Evolutionary conservation across 805 yeast species (phyloP).

Genomic region (Pichia kluyveri): DNA sequence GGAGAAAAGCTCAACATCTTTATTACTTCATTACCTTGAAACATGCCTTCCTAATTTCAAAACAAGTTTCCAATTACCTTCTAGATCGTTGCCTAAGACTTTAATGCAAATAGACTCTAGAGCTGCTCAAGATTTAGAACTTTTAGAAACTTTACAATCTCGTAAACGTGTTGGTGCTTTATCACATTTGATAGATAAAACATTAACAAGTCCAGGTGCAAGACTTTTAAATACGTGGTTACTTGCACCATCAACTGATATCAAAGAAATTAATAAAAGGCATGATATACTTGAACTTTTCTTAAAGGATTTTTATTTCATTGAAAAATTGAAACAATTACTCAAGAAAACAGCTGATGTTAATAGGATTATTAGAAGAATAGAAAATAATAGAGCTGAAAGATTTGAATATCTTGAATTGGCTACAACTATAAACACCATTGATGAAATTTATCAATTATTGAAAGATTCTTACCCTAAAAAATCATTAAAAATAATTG

Average conservation of each 20-base stretch:
- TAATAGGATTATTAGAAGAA: constrained; percentile 48
- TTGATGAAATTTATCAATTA: constrained; percentile 24
- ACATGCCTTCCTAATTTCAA: constrained; percentile 65
- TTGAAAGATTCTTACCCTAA: constrained; percentile 6
- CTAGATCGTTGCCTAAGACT: constrained; percentile 39
- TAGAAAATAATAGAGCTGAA: constrained; percentile 32
- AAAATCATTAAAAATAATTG: constrained; percentile 6
- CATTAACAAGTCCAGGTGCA: constrained; percentile 76
- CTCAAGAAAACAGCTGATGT: constrained; percentile 47
- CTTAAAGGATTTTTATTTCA: constrained; percentile 19
- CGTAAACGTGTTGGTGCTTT: constrained; percentile 60
- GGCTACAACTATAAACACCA: constrained; percentile 18
- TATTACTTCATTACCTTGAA: constrained; percentile 56
- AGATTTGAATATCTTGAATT: constrained; percentile 23
- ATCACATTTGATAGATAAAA: constrained; percentile 57
- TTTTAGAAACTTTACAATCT: constrained; percentile 50
- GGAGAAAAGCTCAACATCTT: constrained; percentile 54
- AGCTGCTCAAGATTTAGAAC: constrained; percentile 68
- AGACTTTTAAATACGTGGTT: constrained; percentile 77
- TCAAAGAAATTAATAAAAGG: constrained; percentile 45
- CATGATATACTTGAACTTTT: constrained; percentile 43
- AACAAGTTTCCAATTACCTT: constrained; percentile 60
- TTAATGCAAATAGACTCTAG: constrained; percentile 74
- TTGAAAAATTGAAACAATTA: constrained; percentile 26
- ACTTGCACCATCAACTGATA: constrained; percentile 63